Evolutionary conservation across 352 stramenopile genomes (phyloP).

Genomic region (Pythium aphanidermatum): DNA sequence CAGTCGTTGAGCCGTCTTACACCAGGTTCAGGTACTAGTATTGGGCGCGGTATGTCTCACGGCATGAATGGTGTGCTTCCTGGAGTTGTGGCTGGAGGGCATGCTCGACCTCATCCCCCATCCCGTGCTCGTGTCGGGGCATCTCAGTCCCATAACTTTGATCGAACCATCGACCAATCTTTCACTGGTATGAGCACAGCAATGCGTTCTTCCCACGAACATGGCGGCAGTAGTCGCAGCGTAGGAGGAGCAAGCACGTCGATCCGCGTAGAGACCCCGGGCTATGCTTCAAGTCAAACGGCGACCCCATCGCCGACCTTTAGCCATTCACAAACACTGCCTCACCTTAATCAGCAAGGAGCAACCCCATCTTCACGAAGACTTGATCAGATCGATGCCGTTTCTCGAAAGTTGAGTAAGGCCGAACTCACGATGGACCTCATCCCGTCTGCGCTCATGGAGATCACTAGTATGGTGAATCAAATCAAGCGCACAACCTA

Average conservation of each 20-base stretch:
- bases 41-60: too few relatives aligned
- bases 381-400: slow-evolving; percentile 28
- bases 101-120: too few relatives aligned
- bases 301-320: too few relatives aligned
- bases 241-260: too few relatives aligned
- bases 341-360: neutral
- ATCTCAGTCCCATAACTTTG: neutral
- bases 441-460: slow-evolving; percentile 46
- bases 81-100: too few relatives aligned
- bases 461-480: slow-evolving; percentile 64
- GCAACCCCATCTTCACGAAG: slow-evolving; percentile 3
- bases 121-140: too few relatives aligned
- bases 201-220: too few relatives aligned
- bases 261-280: too few relatives aligned
- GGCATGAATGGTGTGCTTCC: neutral
- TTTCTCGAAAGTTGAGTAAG: slow-evolving; percentile 51
- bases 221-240: too few relatives aligned
- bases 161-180: neutral
- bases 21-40: neutral
- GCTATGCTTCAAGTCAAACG: too few relatives aligned
- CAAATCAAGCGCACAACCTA: slow-evolving; percentile 68
- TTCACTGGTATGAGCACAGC: neutral
- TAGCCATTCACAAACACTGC: too few relatives aligned
- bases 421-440: slow-evolving; percentile 44
- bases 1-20: slow-evolving; percentile 6